Evolutionary conservation across 306 rosid genomes (phyloP).

Genomic region (Corylus americana): DNA sequence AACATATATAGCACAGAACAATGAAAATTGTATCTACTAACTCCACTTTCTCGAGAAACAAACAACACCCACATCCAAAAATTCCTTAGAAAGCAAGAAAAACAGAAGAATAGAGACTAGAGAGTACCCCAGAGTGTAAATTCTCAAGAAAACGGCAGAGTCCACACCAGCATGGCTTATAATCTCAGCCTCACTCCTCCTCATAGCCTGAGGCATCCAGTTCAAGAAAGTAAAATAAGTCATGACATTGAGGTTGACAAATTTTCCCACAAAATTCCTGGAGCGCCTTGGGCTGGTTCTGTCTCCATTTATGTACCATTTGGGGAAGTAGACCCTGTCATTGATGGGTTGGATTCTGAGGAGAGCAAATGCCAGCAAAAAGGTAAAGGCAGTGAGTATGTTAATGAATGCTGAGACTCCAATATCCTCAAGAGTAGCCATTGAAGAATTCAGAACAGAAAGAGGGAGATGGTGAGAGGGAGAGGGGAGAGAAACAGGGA

Average conservation of each 20-base stretch:
- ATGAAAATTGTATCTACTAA: neutral
- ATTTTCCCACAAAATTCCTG: slow-evolving; percentile 69
- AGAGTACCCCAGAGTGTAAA: slow-evolving; percentile 80
- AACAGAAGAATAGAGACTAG: slow-evolving; percentile 1
- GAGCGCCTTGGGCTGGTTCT: slow-evolving; percentile 71
- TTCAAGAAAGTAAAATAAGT: slow-evolving; percentile 83
- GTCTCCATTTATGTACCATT: slow-evolving; percentile 75
- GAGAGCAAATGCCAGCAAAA: slow-evolving; percentile 83
- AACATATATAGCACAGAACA: neutral
- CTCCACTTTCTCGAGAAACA: neutral
- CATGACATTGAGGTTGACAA: slow-evolving; percentile 73
- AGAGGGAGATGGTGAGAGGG: neutral
- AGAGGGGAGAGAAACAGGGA: slow-evolving; percentile 3
- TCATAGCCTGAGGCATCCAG: slow-evolving; percentile 96
- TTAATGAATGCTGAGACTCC: slow-evolving; percentile 90
- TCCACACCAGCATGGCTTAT: slow-evolving; percentile 91
- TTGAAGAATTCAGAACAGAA: slow-evolving; percentile 32
- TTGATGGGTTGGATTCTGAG: slow-evolving; percentile 87
- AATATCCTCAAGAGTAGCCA: slow-evolving; percentile 85
- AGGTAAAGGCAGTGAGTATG: slow-evolving; percentile 70
- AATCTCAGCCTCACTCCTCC: slow-evolving; percentile 78
- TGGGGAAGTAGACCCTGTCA: slow-evolving; percentile 91
- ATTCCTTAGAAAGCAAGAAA: neutral
- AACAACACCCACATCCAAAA: slow-evolving; percentile 18
- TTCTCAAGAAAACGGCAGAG: slow-evolving; percentile 94